phyloP scores from a whole-genome alignment of 2,329 filamentous ascomycete genomes.

The Malbranchea cinnamomea region DNA sequence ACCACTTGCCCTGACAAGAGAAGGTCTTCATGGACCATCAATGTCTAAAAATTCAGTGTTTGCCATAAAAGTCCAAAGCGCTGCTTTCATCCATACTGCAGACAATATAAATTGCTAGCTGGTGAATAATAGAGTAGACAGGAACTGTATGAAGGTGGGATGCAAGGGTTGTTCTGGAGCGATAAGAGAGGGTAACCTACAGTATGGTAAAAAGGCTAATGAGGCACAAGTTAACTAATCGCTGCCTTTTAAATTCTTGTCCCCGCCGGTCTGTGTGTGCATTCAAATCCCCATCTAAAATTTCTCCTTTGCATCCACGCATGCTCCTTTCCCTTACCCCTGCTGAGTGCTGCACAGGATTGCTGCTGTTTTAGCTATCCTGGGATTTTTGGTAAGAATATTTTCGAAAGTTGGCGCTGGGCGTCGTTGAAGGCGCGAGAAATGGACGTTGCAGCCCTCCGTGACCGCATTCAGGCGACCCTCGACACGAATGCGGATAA shows the following conservation, averaged over 20 bases:
- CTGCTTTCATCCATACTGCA: no score
- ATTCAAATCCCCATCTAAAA: conserved; percentile 5
- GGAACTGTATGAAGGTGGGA: no score
- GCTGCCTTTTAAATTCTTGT: conserved; percentile 7
- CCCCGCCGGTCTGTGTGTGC: conserved; percentile 9
- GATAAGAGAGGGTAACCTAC: no score
- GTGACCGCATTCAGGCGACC: conserved; percentile 49
- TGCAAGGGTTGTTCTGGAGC: no score
- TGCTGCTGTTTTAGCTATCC: not conserved
- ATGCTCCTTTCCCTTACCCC: conserved; percentile 3
- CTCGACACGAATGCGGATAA: conserved; percentile 47
- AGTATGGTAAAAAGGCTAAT: no score
- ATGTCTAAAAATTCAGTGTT: no score
- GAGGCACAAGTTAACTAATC: no score
- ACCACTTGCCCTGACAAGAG: no score
- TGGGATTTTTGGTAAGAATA: not conserved
- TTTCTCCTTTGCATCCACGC: conserved; percentile 9
- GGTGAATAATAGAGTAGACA: no score
- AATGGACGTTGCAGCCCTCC: conserved; percentile 47
- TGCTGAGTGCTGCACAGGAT: conserved; percentile 1
- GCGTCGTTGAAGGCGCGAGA: conserved; percentile 16
- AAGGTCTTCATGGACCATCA: no score
- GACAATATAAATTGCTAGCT: no score
- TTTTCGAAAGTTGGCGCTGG: conserved; percentile 3
- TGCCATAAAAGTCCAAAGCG: no score